A percentile compares a stretch with the other conserved stretches of the same genome.
These are phyloP conservation scores for Jacaranda mimosifolia DNA, from an alignment of 257 asterid genomes.

Conservation along the genomic window DNA sequence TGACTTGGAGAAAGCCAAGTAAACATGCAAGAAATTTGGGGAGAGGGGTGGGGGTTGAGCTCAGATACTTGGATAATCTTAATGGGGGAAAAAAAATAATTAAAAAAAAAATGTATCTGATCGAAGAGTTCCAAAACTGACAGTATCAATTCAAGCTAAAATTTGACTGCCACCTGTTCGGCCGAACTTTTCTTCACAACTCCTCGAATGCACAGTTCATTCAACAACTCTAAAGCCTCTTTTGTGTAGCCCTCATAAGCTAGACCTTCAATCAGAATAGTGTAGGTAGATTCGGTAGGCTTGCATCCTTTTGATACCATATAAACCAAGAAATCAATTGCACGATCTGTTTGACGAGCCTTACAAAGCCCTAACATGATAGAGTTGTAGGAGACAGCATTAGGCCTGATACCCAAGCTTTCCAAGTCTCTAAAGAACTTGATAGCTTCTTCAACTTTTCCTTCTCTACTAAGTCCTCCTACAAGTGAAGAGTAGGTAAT, in stretches of 20 bases:
- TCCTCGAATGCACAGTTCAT: slow-evolving; percentile 73
- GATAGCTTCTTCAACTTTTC: slow-evolving; percentile 77
- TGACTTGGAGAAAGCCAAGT: not conserved
- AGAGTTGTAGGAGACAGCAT: slow-evolving; percentile 72
- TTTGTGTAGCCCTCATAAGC: slow-evolving; percentile 71
- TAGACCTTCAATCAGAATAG: slow-evolving; percentile 78
- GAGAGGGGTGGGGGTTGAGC: not conserved
- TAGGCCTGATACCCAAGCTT: slow-evolving; percentile 63
- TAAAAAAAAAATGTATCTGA: not conserved
- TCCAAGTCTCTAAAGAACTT: slow-evolving; percentile 70
- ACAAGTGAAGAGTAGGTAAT: slow-evolving; percentile 78
- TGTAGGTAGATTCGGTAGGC: slow-evolving; percentile 85
- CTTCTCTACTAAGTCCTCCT: slow-evolving; percentile 81
- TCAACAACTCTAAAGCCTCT: slow-evolving; percentile 76
- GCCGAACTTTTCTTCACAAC: slow-evolving; percentile 72
- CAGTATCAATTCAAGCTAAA: slow-evolving; percentile 42
- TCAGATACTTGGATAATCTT: not conserved
- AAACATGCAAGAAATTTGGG: not conserved
- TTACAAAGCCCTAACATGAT: slow-evolving; percentile 87
- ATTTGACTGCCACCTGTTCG: slow-evolving; percentile 55
- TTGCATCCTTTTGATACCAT: slow-evolving; percentile 86
- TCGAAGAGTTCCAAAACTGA: not conserved
- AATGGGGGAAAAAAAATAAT: not conserved
- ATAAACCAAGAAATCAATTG: slow-evolving; percentile 71
- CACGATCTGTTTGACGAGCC: slow-evolving; percentile 77